These are phyloP conservation scores for Physcomitrium patens DNA, from an alignment of 225 moss, liverwort and hornwort genomes.

Conservation along the genomic window DNA sequence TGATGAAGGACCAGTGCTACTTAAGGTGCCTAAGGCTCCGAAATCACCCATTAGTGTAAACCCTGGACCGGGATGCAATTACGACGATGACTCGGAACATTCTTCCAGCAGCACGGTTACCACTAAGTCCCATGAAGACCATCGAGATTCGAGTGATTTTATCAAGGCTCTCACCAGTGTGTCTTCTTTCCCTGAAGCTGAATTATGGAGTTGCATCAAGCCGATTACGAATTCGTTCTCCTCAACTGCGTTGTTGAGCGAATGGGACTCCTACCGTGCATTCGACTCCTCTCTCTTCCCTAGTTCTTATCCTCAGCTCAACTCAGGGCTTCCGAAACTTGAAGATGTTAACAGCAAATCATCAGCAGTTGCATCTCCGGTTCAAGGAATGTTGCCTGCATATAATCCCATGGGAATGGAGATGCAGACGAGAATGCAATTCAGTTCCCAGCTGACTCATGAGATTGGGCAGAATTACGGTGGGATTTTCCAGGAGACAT, in stretches of 20 bases:
- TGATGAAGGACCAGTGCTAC: constrained; percentile 7
- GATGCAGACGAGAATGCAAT: background rate
- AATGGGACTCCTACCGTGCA: background rate
- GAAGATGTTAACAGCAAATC: background rate
- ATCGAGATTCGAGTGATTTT: background rate
- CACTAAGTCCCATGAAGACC: background rate
- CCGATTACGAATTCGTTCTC: background rate
- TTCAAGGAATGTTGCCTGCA: background rate
- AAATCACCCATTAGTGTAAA: constrained; percentile 1
- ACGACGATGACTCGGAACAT: constrained; percentile 15
- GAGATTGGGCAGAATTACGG: constrained; percentile 3
- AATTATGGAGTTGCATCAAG: background rate
- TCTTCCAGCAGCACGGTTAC: constrained; percentile 28
- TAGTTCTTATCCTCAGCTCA: background rate
- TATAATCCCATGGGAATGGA: background rate
- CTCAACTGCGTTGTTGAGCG: background rate
- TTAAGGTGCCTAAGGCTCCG: constrained; percentile 11
- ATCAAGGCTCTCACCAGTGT: background rate
- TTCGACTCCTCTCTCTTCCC: background rate
- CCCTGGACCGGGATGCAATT: background rate
- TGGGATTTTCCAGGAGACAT: background rate
- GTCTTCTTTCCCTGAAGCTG: background rate
- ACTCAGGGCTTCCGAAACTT: too few relatives aligned
- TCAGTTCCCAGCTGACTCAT: background rate
- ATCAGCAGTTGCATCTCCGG: background rate